Evolutionary conservation across 768 basidiomycete genomes (phyloP), one percentile per base, ranked within the genome.

Genomic region (Lactifluus pinguis): DNA sequence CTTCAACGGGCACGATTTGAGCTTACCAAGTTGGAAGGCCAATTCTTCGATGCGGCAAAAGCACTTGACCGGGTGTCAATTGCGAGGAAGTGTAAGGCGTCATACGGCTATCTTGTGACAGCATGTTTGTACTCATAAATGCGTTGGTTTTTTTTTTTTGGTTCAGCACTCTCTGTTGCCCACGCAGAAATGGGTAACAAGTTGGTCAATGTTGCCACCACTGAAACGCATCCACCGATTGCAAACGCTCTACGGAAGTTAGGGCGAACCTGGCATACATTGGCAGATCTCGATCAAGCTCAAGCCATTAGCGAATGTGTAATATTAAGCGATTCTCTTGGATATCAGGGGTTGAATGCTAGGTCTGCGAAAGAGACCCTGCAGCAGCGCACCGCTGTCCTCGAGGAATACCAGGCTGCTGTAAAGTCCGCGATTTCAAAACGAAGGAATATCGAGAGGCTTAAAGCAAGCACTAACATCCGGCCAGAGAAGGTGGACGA

Each of bases 311-410:
- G 89, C 67, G 95, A 98, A 79, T 92, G 91, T 67, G 92, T 98
- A 32, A 87, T 98, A 47, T 74, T 99, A 30, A 95, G 94, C n/a
- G 97, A 99, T 73, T 87, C 92, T 0, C 76, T 98, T 55, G 93
- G 93, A 2, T 99, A 99, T 73, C 95, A 98, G 72, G 91, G 94
- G 19, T 79, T 95, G 75, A 98, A 99, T 69, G 93, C 97, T n/a
- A 82, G 89, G 49, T 92, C 95, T 19, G 97, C 97, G 1, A 98
- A 97, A 72, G 93, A 95, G 72, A 95, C 97, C 0, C 74, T 98
- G 9, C 81, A 85, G 55, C 92, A 94, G 77, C 86, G 97, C 10
- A 91, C 92, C 0, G 83, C 83, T 8, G 92, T 97, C 10, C 76
- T 98, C 62, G 95, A 98, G 69, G 97, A 98, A 72, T 92, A 95